A percentile compares a stretch with the other conserved stretches of the same genome.
These are phyloP conservation scores for Eimeria maxima DNA, from an alignment of 169 alveolate species.

Conservation along the genomic window DNA sequence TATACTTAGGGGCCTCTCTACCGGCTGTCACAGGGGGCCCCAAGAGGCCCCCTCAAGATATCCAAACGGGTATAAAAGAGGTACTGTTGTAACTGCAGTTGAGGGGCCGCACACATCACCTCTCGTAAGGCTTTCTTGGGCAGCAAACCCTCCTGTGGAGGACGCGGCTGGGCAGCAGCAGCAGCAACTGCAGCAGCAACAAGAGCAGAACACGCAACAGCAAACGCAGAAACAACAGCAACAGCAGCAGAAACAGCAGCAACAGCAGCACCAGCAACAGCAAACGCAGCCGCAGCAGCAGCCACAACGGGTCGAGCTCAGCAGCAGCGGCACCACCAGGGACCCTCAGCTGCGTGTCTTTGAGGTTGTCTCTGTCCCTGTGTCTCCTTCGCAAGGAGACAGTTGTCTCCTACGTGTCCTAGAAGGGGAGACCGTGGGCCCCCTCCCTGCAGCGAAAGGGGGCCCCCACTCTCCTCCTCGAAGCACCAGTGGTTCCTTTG, in stretches of 20 bases:
- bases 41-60: too few species aligned
- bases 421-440: background rate
- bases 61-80: too few species aligned
- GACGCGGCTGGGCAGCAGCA: too few species aligned
- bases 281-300: constrained; percentile 5
- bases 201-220: too few species aligned
- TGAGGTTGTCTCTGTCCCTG: background rate
- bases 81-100: too few species aligned
- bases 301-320: background rate
- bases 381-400: background rate
- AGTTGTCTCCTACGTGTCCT: background rate
- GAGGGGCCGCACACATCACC: too few species aligned
- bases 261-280: constrained; percentile 4
- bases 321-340: background rate
- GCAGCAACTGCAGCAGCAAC: too few species aligned
- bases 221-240: background rate
- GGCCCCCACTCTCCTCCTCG: background rate
- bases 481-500: background rate
- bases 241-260: constrained; percentile 27
- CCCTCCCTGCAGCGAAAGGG: background rate
- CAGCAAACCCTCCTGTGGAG: too few species aligned
- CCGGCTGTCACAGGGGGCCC: too few species aligned
- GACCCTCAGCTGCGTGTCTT: background rate
- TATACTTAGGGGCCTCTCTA: too few species aligned
- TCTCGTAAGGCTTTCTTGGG: too few species aligned